These are phyloP conservation scores for Clavispora carvajalis DNA, from an alignment of 805 yeast species.

Conservation along the genomic window DNA sequence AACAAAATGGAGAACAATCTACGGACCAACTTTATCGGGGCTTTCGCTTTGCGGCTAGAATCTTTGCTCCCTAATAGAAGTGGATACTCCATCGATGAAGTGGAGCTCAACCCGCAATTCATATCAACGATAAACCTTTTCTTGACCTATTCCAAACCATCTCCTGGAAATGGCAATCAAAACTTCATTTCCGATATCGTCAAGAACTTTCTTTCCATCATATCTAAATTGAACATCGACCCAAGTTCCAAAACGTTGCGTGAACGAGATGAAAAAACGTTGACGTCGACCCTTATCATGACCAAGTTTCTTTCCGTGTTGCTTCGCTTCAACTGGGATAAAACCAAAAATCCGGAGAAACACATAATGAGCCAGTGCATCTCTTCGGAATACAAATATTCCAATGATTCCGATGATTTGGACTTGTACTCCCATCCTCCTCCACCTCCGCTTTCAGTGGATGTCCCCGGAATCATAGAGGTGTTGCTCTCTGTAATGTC, in stretches of 20 bases:
- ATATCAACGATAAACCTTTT: constrained; percentile 27
- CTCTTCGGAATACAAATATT: constrained; percentile 8
- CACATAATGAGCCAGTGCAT: constrained; percentile 4
- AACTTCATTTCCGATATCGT: constrained; percentile 16
- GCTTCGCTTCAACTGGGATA: constrained; percentile 26
- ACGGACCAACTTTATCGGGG: constrained; percentile 10
- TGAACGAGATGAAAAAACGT: constrained; percentile 26
- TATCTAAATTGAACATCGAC: constrained; percentile 17
- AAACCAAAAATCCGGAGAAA: constrained; percentile 3
- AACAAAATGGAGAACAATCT: constrained; percentile 3
- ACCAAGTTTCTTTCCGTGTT: constrained; percentile 27
- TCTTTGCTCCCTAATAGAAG: constrained; percentile 34
- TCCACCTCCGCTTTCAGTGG: constrained; percentile 23
- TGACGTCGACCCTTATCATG: constrained; percentile 29
- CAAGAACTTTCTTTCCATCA: constrained; percentile 18
- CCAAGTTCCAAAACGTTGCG: constrained; percentile 20
- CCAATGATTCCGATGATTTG: constrained; percentile 17
- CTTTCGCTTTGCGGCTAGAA: constrained; percentile 21
- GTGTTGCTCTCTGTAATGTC: constrained; percentile 27
- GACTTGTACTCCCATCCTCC: constrained; percentile 24
- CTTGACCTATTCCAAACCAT: constrained; percentile 11
- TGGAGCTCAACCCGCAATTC: constrained; percentile 38
- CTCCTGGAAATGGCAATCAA: constrained; percentile 11
- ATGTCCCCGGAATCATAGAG: constrained; percentile 21
- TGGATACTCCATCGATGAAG: constrained; percentile 35